Base-by-base conservation (phyloP, 83 land plant species). In the Thuja plicata region DNA sequence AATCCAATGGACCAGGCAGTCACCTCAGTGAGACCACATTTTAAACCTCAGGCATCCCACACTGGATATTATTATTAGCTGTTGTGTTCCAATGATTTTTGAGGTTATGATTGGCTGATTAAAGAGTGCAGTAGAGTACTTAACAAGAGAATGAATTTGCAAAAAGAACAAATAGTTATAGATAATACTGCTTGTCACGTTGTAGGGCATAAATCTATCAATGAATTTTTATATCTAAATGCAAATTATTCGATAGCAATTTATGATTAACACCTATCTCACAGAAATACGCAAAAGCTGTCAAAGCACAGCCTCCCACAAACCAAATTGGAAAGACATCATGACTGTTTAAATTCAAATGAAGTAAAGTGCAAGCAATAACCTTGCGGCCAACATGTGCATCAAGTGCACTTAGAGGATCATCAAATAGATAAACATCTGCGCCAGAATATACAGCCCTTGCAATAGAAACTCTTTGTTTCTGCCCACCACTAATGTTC, bases 401-500 rank as follows among this genome's bases (percentile, higher is more conserved):
- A 94, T 98, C 99, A 45, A 98, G 88, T 71, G 99, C 99, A 95
- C 99, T 98, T 35, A 98, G 91, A 85, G 99, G 99, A 84, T 98
- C 99, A 93, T 98, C 99, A 92, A 98, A 98, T 84, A 98, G 92
- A 89, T 95, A 98, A 5, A 97, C 96, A 93, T 98, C 99, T 70
- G 98, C 95, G 82, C 93, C 91, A n/a, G 99, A 93, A 91, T 97
- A 98, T 11, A 98, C 96, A 80, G 99, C 99, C 86, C 99, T 94
- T 43, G 99, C 99, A 94, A 98, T 95, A 77, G 99, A 98, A 86
- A 98, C 94, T 89, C 99, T 94, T 88, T 98, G 99, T 93, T 98
- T 98, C 84, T 98, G 99, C 66, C 99, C 99, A 90, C 99, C 99
- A 90, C 99, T 98, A 55, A 98, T 94, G 79, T 98, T 98, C 2